phyloP scores from a whole-genome alignment of 2,329 filamentous ascomycete genomes.

The Grosmannia clavigera region DNA sequence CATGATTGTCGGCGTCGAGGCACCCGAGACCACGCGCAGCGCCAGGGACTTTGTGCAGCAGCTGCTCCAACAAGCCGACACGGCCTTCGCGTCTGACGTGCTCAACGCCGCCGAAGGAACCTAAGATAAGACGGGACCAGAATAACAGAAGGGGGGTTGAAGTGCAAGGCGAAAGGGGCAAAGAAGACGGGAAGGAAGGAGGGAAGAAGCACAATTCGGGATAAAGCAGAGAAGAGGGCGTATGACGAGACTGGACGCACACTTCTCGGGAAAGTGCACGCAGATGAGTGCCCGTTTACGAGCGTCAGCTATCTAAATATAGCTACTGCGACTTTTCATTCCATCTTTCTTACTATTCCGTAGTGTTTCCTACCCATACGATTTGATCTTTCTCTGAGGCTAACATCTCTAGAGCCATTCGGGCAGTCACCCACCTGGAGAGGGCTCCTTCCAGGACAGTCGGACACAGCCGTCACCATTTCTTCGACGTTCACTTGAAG shows the following conservation, averaged over 20 bases:
- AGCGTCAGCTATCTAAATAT: neutral
- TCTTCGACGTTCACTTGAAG: neutral
- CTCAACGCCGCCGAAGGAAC: neutral
- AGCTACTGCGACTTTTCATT: neutral
- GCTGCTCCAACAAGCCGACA: constrained; percentile 8
- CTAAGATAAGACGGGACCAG: neutral
- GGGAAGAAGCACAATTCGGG: neutral
- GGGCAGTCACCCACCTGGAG: neutral
- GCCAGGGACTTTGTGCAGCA: constrained; percentile 5
- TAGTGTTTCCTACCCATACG: neutral
- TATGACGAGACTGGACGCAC: neutral
- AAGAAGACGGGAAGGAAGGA: neutral
- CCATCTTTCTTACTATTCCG: neutral
- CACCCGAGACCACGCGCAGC: constrained; percentile 7
- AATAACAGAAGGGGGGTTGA: neutral
- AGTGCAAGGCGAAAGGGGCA: neutral
- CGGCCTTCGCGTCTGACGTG: constrained; percentile 2
- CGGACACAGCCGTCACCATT: neutral
- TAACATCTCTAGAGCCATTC: neutral
- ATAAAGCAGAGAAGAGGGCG: neutral
- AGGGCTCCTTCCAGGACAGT: neutral
- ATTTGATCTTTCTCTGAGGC: neutral
- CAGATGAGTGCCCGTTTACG: neutral
- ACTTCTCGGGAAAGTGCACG: neutral
- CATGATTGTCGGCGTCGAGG: constrained; percentile 30